Percentiles rank a stretch among this genome's conserved stretches.
Conservation (phyloP, 2,329 filamentous ascomycete species). For the Myriosclerotinia curreyana region DNA sequence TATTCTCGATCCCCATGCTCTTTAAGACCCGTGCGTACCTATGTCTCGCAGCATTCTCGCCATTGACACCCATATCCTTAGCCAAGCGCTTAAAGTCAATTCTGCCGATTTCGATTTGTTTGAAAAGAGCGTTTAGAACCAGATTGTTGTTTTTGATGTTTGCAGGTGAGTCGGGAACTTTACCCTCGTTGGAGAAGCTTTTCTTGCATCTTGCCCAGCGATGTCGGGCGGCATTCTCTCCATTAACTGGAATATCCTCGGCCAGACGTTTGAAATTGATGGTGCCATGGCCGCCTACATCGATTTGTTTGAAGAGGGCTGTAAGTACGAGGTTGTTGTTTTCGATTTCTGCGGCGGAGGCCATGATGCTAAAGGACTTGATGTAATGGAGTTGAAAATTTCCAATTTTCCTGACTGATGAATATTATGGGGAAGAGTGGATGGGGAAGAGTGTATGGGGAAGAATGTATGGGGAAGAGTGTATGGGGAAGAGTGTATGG, state of each 20-base stretch:
- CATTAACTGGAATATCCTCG: not conserved
- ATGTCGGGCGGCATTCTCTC: slow-evolving; percentile 8
- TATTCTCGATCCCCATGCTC: not conserved
- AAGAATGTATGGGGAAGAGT: too few relatives aligned
- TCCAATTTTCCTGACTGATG: too few relatives aligned
- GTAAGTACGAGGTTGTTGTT: slow-evolving; percentile 10
- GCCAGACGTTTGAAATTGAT: slow-evolving; percentile 5
- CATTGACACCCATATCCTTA: not conserved
- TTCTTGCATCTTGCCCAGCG: not conserved
- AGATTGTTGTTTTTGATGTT: not conserved
- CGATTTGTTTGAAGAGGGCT: slow-evolving; percentile 9
- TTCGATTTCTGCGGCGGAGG: not conserved
- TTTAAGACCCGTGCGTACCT: not conserved
- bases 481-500: too few relatives aligned
- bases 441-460: too few relatives aligned
- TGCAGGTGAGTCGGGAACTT: not conserved
- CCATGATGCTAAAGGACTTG: not conserved
- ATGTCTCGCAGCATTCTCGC: slow-evolving; percentile 1
- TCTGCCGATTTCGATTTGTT: not conserved
- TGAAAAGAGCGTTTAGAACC: not conserved
- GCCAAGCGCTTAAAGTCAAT: not conserved
- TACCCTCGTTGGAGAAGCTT: not conserved
- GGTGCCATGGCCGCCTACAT: not conserved
- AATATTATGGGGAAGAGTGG: not conserved
- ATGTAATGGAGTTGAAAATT: not conserved